Evolutionary conservation across 345 rosid species (phyloP), one percentile per base, ranked within the genome.

Genomic region (Dovyalis caffra): DNA sequence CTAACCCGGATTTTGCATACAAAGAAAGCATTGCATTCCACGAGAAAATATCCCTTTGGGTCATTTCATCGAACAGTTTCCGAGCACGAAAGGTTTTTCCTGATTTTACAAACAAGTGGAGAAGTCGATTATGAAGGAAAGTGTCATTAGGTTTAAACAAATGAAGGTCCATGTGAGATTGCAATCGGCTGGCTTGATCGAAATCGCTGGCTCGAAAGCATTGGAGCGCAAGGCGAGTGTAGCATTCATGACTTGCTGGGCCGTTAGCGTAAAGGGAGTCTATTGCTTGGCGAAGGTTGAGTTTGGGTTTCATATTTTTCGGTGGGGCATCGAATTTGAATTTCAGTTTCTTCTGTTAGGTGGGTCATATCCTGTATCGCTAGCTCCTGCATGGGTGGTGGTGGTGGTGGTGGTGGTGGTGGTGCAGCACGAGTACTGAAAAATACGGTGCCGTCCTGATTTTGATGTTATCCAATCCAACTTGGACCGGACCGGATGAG

Each of bases 21-120:
- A 80, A 74, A 10, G 87, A 83, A n/a, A 87, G 91, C 88, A 86
- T 77, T 1, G 90, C 85, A 21, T 89, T 89, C 90, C 87, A 87
- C 4, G 91, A 85, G 75, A 83, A 83, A n/a, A 86, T 71, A 31
- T 87, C 91, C 71, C 81, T 79, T 0, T 14, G 71, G 32, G 84
- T 83, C 91, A 89, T 89, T 85, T 47, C 79, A 67, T 87, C 91
- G 68, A 89, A 89, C 87, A 89, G 82, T 12, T 77, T 53, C 11
- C 77, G 81, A 23, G 90, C 93, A 8, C 71, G 38, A 4, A 57
- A 71, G 18, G 77, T 8, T 40, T 78, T 72, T 15, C 87, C 88
- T 2, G 64, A 76, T 76, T 83, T 87, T 0, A 84, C 88, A 23
- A 81, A 87, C 37, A 87, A 5, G 34, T 86, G 91, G 18, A 87